phyloP scores from a whole-genome alignment of 2,329 filamentous ascomycete species.

The Plenodomus lindquistii region DNA sequence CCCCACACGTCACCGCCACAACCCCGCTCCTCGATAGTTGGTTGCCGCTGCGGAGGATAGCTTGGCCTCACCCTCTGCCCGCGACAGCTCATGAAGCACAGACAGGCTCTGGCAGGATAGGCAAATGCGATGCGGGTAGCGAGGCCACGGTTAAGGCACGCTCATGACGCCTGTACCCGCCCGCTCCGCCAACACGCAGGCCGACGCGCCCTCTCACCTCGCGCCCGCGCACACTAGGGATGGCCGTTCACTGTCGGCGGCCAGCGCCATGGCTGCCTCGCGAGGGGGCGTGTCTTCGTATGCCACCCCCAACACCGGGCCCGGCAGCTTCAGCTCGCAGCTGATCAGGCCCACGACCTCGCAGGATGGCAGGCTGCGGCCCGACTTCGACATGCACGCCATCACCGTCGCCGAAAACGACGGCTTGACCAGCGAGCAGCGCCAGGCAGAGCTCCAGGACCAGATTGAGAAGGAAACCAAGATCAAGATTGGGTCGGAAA shows the following conservation, averaged over 20 bases:
- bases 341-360: constrained; percentile 70
- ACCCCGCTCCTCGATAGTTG: constrained; percentile 16
- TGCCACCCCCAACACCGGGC: constrained; percentile 66
- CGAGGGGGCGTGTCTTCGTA: constrained; percentile 66
- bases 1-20: constrained; percentile 14
- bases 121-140: constrained; percentile 45
- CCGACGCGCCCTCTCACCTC: constrained; percentile 44
- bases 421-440: constrained; percentile 66
- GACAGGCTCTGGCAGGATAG: constrained; percentile 31
- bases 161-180: constrained; percentile 48
- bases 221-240: constrained; percentile 54
- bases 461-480: constrained; percentile 93
- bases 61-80: constrained; percentile 17
- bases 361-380: constrained; percentile 62
- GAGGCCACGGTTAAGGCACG: constrained; percentile 43
- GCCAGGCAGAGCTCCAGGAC: constrained; percentile 76
- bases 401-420: constrained; percentile 65
- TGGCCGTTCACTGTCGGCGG: constrained; percentile 58
- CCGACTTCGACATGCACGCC: constrained; percentile 59
- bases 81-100: constrained; percentile 41
- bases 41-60: constrained; percentile 17
- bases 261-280: constrained; percentile 60
- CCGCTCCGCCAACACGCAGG: constrained; percentile 47
- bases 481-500: constrained; percentile 97
- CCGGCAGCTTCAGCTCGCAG: constrained; percentile 88